phyloP scores from a whole-genome alignment of 768 basidiomycete genomes.

The Saitozyma podzolica region DNA sequence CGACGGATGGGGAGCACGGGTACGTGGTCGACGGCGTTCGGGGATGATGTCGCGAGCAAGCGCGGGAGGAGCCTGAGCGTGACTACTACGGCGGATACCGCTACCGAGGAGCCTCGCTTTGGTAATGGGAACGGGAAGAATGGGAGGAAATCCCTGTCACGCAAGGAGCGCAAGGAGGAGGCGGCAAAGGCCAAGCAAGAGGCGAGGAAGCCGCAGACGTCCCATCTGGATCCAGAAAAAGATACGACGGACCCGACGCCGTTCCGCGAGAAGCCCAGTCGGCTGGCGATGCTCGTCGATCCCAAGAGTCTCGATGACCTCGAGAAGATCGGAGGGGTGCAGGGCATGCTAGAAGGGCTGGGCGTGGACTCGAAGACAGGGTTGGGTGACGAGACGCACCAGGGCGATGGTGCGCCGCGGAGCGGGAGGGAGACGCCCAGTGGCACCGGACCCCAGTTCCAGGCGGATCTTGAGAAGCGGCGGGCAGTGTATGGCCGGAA shows the following conservation, averaged over 20 bases:
- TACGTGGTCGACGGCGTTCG: constrained; percentile 36
- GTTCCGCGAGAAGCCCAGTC: constrained; percentile 70
- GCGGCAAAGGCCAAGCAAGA: constrained; percentile 15
- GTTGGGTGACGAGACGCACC: constrained; percentile 35
- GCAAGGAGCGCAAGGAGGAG: constrained; percentile 22
- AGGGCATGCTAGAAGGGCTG: constrained; percentile 68
- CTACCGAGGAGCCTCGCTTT: neutral
- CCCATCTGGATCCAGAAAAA: constrained; percentile 48
- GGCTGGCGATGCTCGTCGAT: constrained; percentile 82
- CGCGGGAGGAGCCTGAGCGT: constrained; percentile 1
- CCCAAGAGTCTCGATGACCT: constrained; percentile 76
- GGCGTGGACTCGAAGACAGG: constrained; percentile 62
- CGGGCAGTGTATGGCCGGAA: constrained; percentile 73
- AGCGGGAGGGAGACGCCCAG: constrained; percentile 9
- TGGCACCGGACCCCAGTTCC: constrained; percentile 44
- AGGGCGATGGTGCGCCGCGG: neutral
- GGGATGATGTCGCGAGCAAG: constrained; percentile 20
- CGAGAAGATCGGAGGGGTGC: constrained; percentile 67
- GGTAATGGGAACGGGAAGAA: constrained; percentile 13
- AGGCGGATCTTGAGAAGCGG: constrained; percentile 64
- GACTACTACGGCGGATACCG: neutral
- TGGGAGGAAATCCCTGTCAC: constrained; percentile 13
- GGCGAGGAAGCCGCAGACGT: constrained; percentile 18
- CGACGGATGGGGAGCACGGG: constrained; percentile 30
- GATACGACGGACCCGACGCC: constrained; percentile 64